phyloP scores from a whole-genome alignment of 805 yeast genomes.

The Saccharomycopsis sp. region DNA sequence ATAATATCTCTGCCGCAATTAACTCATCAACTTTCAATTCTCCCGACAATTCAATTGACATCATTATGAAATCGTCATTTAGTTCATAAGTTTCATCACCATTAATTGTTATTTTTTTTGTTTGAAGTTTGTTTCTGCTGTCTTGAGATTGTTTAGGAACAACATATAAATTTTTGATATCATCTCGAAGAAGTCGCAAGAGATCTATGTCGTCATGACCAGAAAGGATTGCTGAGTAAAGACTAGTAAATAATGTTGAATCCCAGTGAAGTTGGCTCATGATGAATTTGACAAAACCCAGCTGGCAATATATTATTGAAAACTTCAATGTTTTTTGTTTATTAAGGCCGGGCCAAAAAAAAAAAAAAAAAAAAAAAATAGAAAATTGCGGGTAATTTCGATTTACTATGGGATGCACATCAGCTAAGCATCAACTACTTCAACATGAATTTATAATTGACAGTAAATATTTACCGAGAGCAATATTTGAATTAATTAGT shows the following conservation, averaged over 20 bases:
- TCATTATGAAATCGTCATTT: conserved; percentile 57
- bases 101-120: conserved; percentile 4
- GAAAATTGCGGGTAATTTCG: no score
- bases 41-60: conserved; percentile 52
- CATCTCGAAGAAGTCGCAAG: conserved; percentile 6
- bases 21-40: conserved; percentile 73
- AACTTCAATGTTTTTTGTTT: not conserved
- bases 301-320: no score
- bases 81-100: conserved; percentile 36
- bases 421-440: no score
- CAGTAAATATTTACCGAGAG: no score
- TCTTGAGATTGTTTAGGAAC: conserved; percentile 3
- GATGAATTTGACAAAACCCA: no score
- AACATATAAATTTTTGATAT: conserved; percentile 7
- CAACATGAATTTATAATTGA: no score
- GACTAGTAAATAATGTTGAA: conserved; percentile 3
- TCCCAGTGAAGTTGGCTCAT: conserved; percentile 14
- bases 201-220: not conserved
- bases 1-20: conserved; percentile 62
- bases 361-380: not conserved
- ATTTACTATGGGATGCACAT: no score
- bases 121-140: conserved; percentile 9
- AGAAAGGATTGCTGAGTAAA: conserved; percentile 3
- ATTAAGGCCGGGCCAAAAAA: not conserved
- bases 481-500: no score